These are phyloP conservation scores for Claviceps lovelessii DNA, from an alignment of 2,329 filamentous ascomycete genomes.

Conservation along the genomic window DNA sequence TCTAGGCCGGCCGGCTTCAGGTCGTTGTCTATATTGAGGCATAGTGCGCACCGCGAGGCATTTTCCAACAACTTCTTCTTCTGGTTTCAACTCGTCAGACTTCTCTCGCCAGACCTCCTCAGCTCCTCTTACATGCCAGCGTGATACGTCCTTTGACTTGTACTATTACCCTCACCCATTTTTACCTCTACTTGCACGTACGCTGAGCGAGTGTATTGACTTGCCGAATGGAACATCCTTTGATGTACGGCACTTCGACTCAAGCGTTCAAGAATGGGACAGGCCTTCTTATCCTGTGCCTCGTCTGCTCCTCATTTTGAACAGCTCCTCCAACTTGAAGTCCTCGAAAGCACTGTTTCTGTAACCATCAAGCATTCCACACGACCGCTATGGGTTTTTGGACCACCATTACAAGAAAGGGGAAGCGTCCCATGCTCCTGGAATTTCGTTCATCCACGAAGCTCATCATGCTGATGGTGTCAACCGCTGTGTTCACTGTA, in stretches of 20 bases:
- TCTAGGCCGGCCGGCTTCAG: not conserved
- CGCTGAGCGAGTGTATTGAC: not conserved
- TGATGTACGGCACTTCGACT: not conserved
- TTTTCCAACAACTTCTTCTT: not conserved
- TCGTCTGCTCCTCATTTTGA: not conserved
- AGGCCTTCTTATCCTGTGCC: not conserved
- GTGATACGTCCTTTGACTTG: not conserved
- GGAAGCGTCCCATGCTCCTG: constrained; percentile 16
- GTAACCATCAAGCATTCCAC: not conserved
- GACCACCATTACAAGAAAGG: constrained; percentile 5
- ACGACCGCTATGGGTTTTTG: constrained; percentile 10
- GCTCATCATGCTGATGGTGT: constrained; percentile 19
- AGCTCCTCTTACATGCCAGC: not conserved
- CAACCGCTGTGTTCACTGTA: constrained; percentile 22
- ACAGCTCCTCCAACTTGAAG: not conserved
- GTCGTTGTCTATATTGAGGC: not conserved
- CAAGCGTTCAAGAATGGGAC: not conserved
- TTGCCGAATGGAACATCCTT: not conserved
- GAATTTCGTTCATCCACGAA: constrained; percentile 18
- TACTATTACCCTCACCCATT: not conserved
- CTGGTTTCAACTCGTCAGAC: not conserved
- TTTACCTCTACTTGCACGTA: not conserved
- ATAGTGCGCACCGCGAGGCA: not conserved
- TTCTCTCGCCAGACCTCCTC: not conserved
- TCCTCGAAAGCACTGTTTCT: constrained; percentile 4